A percentile compares a stretch with the other conserved stretches of the same genome.
Evolutionary conservation across 768 basidiomycete genomes (phyloP).

Genomic region (Candolleomyces eurysporus): DNA sequence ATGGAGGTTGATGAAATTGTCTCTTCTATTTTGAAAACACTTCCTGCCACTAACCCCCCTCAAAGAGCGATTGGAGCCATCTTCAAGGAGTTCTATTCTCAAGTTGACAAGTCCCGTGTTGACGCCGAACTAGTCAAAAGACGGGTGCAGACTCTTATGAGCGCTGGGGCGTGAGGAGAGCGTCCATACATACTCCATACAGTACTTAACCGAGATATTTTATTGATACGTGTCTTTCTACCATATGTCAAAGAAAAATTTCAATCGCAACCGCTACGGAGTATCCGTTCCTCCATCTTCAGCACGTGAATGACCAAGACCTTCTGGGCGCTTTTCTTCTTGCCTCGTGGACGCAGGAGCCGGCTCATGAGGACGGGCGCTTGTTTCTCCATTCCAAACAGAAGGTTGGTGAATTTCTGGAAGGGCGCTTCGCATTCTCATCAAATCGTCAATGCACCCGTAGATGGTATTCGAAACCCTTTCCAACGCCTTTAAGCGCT

Average conservation of each 20-base stretch:
- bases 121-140: slow-evolving; percentile 55
- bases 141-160: slow-evolving; percentile 37
- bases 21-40: slow-evolving; percentile 34
- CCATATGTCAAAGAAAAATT: neutral
- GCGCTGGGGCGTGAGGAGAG: neutral
- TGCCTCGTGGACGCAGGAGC: neutral
- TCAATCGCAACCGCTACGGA: neutral
- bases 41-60: slow-evolving; percentile 21
- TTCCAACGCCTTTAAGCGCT: slow-evolving; percentile 76
- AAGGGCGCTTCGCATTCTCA: slow-evolving; percentile 70
- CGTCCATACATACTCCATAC: neutral
- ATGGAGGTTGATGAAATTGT: slow-evolving; percentile 55
- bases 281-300: slow-evolving; percentile 2
- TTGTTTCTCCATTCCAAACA: neutral
- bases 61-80: slow-evolving; percentile 46
- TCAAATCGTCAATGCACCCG: slow-evolving; percentile 76
- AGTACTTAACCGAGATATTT: too few species aligned
- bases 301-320: neutral
- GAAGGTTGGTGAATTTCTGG: slow-evolving; percentile 28
- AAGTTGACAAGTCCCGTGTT: slow-evolving; percentile 58
- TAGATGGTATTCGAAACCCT: slow-evolving; percentile 73
- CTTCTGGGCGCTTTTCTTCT: slow-evolving; percentile 10
- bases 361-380: neutral
- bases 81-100: slow-evolving; percentile 62
- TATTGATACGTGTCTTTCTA: too few species aligned